Base-by-base conservation (phyloP, 768 basidiomycete species). In the Pholiota microspora region DNA sequence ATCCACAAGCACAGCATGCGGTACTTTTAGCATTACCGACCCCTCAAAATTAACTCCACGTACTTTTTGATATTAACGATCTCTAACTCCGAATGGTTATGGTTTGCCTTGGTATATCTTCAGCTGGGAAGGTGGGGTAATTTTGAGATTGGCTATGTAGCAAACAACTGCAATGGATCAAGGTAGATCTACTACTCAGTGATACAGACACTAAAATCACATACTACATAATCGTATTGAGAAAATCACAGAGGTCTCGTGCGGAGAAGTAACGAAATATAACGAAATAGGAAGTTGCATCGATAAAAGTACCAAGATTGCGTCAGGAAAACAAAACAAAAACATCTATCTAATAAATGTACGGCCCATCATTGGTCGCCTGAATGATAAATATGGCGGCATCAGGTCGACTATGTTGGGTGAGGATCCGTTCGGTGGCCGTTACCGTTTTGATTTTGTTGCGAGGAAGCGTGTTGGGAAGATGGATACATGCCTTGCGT, bases 401-500 rank as follows among this genome's bases (percentile, higher is more conserved):
- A 31, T 35, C 48, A 49, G 49, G 45, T 47, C 49, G 15, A 53
- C 50, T 51, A 57, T 57, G 54, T 59, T 21, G 59, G 50, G 50
- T 58, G 55, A 31, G 60, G 45, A 45, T 81, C 82, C 51, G 71
- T 62, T 72, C 81, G 71, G 60, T 67, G 68, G 52, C 71, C 64
- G 48, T 69, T 72, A 36, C 77, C 75, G 59, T 83, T 83, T 68
- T 72, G 79, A 54, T 62, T 62, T 55, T 46, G 45, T 47, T 54
- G 53, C n/a, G 53, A 53, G 13, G 70, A 68, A 46, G 72, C 67
- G 27, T 73, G 73, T 24, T 68, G 66, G 15, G 71, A 69, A 27
- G 82, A 72, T 4, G 81, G 68, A 64, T 77, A 82, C 34, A 72
- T 60, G 65, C 84, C 83, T 70, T 86, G 84, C 1, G 86, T 83